A percentile compares a stretch with the other conserved stretches of the same genome.
These are phyloP conservation scores for Hirsutella minnesotensis DNA, from an alignment of 2,329 filamentous ascomycete genomes.

Conservation along the genomic window DNA sequence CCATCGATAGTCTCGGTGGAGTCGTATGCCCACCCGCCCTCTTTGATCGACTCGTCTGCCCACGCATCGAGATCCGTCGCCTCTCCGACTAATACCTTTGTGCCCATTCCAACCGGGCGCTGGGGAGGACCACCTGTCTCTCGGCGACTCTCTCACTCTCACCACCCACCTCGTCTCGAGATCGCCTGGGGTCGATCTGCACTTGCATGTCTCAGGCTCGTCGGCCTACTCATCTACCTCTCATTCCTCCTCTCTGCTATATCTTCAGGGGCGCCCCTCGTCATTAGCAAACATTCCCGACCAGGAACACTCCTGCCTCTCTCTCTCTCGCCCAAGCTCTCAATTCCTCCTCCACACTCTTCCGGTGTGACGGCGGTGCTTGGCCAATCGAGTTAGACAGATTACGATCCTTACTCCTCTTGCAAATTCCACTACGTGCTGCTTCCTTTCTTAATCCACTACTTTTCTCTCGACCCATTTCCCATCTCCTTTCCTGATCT, in stretches of 20 bases:
- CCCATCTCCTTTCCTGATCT: not conserved
- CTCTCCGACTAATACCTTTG: constrained; percentile 10
- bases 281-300: constrained; percentile 22
- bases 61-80: constrained; percentile 15
- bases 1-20: constrained; percentile 11
- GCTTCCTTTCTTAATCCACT: not conserved
- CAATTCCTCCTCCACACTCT: no score
- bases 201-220: constrained; percentile 21
- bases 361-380: not conserved
- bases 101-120: constrained; percentile 21
- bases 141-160: constrained; percentile 15
- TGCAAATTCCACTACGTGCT: not conserved
- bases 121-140: constrained; percentile 21
- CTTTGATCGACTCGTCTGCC: constrained; percentile 9
- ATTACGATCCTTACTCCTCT: not conserved
- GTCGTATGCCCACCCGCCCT: constrained; percentile 6
- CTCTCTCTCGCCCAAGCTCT: constrained; percentile 3
- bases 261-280: constrained; percentile 28
- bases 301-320: constrained; percentile 13
- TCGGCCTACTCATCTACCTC: constrained; percentile 17
- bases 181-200: constrained; percentile 22
- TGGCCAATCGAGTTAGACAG: not conserved
- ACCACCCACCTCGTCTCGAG: constrained; percentile 16
- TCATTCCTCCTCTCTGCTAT: constrained; percentile 27
- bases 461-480: not conserved